Evolutionary conservation across 2,329 filamentous ascomycete species (phyloP).

Genomic region (Aspergillus sp.): DNA sequence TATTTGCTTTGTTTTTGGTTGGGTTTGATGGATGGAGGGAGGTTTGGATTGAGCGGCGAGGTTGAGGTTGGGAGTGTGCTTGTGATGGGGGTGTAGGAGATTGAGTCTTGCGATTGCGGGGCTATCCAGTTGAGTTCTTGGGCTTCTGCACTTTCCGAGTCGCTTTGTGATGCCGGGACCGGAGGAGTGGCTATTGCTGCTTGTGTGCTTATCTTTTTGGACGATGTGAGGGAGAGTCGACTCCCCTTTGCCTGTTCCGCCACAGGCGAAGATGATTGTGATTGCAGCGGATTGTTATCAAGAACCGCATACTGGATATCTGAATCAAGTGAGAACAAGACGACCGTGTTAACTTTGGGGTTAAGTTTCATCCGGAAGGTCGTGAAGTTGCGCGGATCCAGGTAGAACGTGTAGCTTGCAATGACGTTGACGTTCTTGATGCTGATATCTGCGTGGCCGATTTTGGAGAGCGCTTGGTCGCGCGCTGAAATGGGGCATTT

Average conservation of each 20-base stretch:
- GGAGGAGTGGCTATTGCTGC: constrained; percentile 2
- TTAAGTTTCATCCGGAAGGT: constrained; percentile 34
- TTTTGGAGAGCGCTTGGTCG: constrained; percentile 28
- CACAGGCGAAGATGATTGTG: background rate
- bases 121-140: constrained; percentile 21
- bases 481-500: constrained; percentile 24
- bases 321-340: constrained; percentile 29
- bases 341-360: constrained; percentile 25
- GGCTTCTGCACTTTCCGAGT: background rate
- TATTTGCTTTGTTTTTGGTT: constrained; percentile 17
- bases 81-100: constrained; percentile 17
- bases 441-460: constrained; percentile 13
- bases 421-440: constrained; percentile 20
- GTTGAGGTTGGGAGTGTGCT: background rate
- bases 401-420: constrained; percentile 28
- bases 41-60: background rate
- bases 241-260: background rate
- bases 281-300: constrained; percentile 4
- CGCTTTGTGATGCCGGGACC: background rate
- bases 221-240: background rate
- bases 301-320: constrained; percentile 27
- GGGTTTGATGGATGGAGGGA: background rate
- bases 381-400: constrained; percentile 33
- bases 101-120: constrained; percentile 24
- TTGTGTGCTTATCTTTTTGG: background rate